Conservation (phyloP, 1,284 basidiomycete genomes). For the Phaffia rhodozyma region DNA sequence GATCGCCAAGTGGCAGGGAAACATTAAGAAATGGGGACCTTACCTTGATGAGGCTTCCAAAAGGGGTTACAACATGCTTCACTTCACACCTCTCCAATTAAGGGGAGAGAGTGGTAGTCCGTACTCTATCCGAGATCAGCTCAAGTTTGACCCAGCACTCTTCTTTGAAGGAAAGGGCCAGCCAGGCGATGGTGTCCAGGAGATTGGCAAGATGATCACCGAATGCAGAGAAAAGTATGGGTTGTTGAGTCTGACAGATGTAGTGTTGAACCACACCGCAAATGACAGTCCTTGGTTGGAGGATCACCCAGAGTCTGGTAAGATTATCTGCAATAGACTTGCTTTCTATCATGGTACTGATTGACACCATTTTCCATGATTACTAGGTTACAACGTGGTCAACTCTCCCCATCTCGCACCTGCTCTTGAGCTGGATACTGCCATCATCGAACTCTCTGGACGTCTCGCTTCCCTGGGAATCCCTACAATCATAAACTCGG, state of each 20-base stretch:
- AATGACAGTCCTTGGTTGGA: slow-evolving; percentile 83
- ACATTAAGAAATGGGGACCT: slow-evolving; percentile 57
- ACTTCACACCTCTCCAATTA: slow-evolving; percentile 86
- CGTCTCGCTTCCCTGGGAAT: slow-evolving; percentile 54
- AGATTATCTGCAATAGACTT: slow-evolving; percentile 23
- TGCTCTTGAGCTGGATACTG: slow-evolving; percentile 75
- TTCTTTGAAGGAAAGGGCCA: slow-evolving; percentile 44
- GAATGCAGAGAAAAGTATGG: slow-evolving; percentile 72
- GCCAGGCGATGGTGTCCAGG: slow-evolving; percentile 43
- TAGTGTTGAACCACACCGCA: slow-evolving; percentile 90
- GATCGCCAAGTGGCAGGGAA: slow-evolving; percentile 95
- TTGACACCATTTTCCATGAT: background rate
- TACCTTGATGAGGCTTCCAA: slow-evolving; percentile 70
- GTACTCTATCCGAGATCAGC: slow-evolving; percentile 80
- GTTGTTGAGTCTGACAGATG: slow-evolving; percentile 74
- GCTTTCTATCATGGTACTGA: background rate
- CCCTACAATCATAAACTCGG: slow-evolving; percentile 53
- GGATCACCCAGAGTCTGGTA: slow-evolving; percentile 86
- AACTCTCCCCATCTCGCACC: slow-evolving; percentile 82
- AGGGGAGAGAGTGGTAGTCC: slow-evolving; percentile 77
- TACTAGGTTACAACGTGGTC: slow-evolving; percentile 65
- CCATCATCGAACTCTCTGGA: slow-evolving; percentile 65
- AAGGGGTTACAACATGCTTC: slow-evolving; percentile 89
- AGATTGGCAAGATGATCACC: slow-evolving; percentile 52
- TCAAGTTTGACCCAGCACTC: slow-evolving; percentile 61